Conservation (phyloP, 305 asterid genomes). For the Fraxinus albicans region DNA sequence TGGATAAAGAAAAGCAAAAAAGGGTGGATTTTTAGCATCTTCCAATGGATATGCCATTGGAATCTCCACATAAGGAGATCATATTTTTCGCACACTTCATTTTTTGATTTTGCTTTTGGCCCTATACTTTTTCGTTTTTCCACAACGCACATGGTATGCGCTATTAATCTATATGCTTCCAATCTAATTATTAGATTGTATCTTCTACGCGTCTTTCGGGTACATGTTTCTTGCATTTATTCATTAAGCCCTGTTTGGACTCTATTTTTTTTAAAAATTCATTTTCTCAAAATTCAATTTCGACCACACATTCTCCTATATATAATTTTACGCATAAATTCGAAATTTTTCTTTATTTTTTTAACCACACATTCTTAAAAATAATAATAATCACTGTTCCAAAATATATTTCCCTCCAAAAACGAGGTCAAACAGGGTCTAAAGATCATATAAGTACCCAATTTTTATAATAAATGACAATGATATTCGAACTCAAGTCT, state of each 20-base stretch:
- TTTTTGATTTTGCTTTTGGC: not conserved
- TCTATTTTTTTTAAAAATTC: no score
- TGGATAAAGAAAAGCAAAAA: not conserved
- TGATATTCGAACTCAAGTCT: not conserved
- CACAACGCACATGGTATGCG: not conserved
- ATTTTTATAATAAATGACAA: not conserved
- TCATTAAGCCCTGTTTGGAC: no score
- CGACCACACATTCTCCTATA: no score
- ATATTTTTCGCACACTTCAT: no score
- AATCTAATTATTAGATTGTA: no score
- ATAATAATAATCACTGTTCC: no score
- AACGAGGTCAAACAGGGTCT: no score
- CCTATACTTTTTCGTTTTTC: not conserved
- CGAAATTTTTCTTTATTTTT: no score
- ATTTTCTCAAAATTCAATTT: no score
- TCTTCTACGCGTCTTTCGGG: not conserved
- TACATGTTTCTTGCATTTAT: not conserved
- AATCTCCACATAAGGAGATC: not conserved
- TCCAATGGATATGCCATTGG: not conserved
- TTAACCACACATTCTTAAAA: no score
- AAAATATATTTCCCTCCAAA: no score
- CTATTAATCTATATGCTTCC: not conserved
- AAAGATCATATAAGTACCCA: not conserved
- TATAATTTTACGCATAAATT: no score
- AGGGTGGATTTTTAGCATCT: not conserved